Evolutionary conservation across 805 yeast genomes (phyloP).

Genomic region (Zygosaccharomyces siamensis): DNA sequence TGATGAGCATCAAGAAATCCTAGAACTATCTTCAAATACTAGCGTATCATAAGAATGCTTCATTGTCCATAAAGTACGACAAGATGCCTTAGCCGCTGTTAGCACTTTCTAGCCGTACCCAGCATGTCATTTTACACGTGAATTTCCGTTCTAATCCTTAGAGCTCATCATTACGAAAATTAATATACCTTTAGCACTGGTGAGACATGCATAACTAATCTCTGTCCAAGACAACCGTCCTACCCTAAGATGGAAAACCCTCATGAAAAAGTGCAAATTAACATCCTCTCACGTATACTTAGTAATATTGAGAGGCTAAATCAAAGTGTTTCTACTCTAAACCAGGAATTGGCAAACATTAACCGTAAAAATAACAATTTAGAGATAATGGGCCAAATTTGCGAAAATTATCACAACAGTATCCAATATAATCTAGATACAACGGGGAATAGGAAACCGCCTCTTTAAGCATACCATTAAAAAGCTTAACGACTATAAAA

Average conservation of each 20-base stretch:
- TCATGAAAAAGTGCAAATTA: conserved; percentile 75
- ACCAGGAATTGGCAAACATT: conserved; percentile 53
- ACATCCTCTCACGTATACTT: conserved; percentile 68
- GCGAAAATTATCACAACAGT: conserved; percentile 70
- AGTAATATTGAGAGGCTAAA: conserved; percentile 72
- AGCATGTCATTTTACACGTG: not conserved
- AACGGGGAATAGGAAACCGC: conserved; percentile 49
- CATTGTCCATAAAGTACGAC: too few species aligned
- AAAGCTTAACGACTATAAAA: not conserved
- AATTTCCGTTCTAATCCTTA: not conserved
- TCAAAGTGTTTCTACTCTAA: conserved; percentile 61
- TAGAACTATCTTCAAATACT: too few species aligned
- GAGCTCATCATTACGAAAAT: not conserved
- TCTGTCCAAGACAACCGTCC: too few species aligned
- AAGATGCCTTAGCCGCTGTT: not conserved
- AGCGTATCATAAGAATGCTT: too few species aligned
- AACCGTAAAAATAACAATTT: conserved; percentile 63
- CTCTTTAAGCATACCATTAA: conserved; percentile 10
- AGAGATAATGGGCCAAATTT: conserved; percentile 68
- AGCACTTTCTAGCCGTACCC: too few species aligned
- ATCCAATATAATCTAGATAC: conserved; percentile 65
- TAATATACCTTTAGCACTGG: too few species aligned
- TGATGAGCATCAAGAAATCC: too few species aligned
- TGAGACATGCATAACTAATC: too few species aligned
- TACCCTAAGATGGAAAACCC: conserved; percentile 66